These are phyloP conservation scores for Coleophoma crateriformis DNA, from an alignment of 2,329 filamentous ascomycete genomes.

Conservation along the genomic window DNA sequence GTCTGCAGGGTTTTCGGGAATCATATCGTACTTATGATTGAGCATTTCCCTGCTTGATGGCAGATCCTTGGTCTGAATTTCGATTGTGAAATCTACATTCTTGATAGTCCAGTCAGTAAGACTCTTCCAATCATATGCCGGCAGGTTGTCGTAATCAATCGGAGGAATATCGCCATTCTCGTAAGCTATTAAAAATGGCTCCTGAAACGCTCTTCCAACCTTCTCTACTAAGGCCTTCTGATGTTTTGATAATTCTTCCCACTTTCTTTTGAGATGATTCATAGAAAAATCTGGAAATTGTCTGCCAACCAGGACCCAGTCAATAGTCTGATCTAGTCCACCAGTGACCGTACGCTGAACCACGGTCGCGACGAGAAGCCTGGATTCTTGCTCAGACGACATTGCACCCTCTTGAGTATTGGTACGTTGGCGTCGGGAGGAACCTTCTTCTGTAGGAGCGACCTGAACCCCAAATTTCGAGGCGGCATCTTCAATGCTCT, in stretches of 20 bases:
- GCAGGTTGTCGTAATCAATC: constrained; percentile 57
- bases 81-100: constrained; percentile 28
- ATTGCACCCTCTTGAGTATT: constrained; percentile 24
- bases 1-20: constrained; percentile 20
- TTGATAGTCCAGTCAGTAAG: constrained; percentile 63
- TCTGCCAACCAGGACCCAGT: constrained; percentile 53
- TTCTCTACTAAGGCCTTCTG: constrained; percentile 48
- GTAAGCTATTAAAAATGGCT: constrained; percentile 61
- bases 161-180: constrained; percentile 52
- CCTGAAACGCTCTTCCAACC: constrained; percentile 58
- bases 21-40: constrained; percentile 30
- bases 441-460: neutral
- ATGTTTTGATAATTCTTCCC: constrained; percentile 45
- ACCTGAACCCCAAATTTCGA: constrained; percentile 15
- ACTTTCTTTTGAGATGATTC: constrained; percentile 47
- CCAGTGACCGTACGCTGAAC: constrained; percentile 53
- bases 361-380: constrained; percentile 52
- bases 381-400: constrained; percentile 35
- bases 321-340: constrained; percentile 51
- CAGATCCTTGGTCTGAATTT: constrained; percentile 38
- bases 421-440: neutral
- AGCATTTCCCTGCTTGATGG: constrained; percentile 42
- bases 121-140: constrained; percentile 62
- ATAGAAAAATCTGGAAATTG: constrained; percentile 50
- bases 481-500: constrained; percentile 9